Evolutionary conservation across 2,329 filamentous ascomycete genomes (phyloP).

Genomic region (Ophiocordyceps camponoti-saundersi): DNA sequence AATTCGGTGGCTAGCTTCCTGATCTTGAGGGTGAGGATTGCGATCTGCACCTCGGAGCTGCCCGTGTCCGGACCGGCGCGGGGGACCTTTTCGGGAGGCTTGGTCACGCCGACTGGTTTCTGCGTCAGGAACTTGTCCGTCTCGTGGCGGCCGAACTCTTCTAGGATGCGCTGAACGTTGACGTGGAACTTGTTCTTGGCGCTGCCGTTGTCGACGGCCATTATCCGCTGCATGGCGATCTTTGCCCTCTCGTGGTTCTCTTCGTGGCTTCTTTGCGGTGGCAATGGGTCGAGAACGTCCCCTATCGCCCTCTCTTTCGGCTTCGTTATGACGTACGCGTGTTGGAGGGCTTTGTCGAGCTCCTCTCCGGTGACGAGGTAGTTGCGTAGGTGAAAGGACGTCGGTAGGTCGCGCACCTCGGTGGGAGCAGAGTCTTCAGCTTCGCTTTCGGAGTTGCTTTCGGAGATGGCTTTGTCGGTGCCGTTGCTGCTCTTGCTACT

Average conservation of each 20-base stretch:
- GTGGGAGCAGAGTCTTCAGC: not conserved
- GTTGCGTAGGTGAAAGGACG: slow-evolving; percentile 45
- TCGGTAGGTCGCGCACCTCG: slow-evolving; percentile 25
- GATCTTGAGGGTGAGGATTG: slow-evolving; percentile 90
- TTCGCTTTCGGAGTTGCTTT: not conserved
- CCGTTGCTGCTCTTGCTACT: not conserved
- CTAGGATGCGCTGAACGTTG: slow-evolving; percentile 71
- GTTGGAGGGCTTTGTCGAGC: slow-evolving; percentile 46
- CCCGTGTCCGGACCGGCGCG: slow-evolving; percentile 87
- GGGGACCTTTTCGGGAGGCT: slow-evolving; percentile 12
- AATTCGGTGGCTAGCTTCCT: slow-evolving; percentile 59
- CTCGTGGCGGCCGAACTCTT: slow-evolving; percentile 78
- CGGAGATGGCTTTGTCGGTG: not conserved
- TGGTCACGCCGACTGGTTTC: slow-evolving; percentile 22
- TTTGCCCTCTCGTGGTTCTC: slow-evolving; percentile 38
- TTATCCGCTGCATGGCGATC: slow-evolving; percentile 63
- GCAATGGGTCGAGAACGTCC: slow-evolving; percentile 22
- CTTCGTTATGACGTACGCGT: slow-evolving; percentile 51
- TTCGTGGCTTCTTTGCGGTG: slow-evolving; percentile 5
- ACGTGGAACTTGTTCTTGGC: slow-evolving; percentile 62
- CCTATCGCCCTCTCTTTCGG: slow-evolving; percentile 26
- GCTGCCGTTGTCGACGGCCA: slow-evolving; percentile 59
- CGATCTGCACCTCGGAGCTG: slow-evolving; percentile 93
- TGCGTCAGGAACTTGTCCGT: slow-evolving; percentile 58
- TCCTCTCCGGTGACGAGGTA: slow-evolving; percentile 55